Evolutionary conservation across 2,329 filamentous ascomycete genomes (phyloP).

Genomic region (Ophiostoma sp.): DNA sequence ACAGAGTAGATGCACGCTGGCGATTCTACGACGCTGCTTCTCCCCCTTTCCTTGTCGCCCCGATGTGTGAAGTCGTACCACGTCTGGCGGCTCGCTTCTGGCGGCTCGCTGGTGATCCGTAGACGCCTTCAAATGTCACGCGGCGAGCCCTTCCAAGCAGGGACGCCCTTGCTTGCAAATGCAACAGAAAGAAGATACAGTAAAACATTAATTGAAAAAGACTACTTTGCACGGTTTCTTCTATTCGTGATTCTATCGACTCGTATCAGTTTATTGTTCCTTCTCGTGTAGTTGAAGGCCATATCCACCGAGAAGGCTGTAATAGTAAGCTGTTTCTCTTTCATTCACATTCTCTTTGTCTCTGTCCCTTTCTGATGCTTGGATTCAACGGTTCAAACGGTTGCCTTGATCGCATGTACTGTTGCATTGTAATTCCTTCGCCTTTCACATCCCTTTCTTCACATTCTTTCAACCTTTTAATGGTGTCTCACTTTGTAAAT

Average conservation of each 20-base stretch:
- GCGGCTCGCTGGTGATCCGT: slow-evolving; percentile 6
- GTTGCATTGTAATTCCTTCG: not conserved
- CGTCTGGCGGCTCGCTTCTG: slow-evolving; percentile 11
- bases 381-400: not conserved
- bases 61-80: not conserved
- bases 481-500: not conserved
- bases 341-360: not conserved
- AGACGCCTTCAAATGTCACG: not conserved
- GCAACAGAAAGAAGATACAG: not conserved
- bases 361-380: not conserved
- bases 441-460: not conserved
- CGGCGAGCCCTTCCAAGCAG: not conserved
- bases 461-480: not conserved
- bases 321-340: not conserved
- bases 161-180: slow-evolving; percentile 7
- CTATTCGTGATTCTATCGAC: not conserved
- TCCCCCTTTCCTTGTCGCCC: not conserved
- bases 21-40: not conserved
- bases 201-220: no score
- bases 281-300: not conserved
- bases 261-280: not conserved
- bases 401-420: not conserved
- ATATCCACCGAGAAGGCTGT: not conserved
- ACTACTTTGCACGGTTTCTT: no score
- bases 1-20: not conserved